Evolutionary conservation across 345 rosid genomes (phyloP).

Genomic region (Citrus australasica): DNA sequence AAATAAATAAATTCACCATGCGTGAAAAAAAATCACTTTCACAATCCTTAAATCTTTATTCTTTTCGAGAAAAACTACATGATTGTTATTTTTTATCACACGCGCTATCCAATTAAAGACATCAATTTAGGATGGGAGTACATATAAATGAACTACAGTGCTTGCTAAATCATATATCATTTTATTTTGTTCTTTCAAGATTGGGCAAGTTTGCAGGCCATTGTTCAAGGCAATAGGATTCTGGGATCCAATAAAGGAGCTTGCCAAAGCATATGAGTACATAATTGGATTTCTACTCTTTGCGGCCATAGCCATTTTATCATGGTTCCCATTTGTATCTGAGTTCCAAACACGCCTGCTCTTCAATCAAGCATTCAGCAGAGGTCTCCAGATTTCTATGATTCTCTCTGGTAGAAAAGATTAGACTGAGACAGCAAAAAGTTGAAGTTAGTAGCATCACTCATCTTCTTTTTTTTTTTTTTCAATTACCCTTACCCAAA

Average conservation of each 20-base stretch:
- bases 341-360: constrained; percentile 88
- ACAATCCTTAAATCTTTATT: neutral
- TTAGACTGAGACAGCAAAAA: constrained; percentile 1
- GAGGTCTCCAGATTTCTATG: constrained; percentile 93
- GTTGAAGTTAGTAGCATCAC: neutral
- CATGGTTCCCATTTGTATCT: constrained; percentile 87
- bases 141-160: neutral
- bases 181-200: constrained; percentile 31
- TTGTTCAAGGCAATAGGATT: constrained; percentile 45
- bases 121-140: neutral
- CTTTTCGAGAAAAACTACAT: neutral
- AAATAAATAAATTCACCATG: no score
- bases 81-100: neutral
- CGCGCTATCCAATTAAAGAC: neutral
- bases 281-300: constrained; percentile 71
- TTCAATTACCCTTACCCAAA: no score
- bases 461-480: neutral
- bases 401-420: constrained; percentile 69
- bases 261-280: constrained; percentile 84
- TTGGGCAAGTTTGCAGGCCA: constrained; percentile 66
- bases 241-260: constrained; percentile 89
- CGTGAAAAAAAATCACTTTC: neutral
- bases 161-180: neutral
- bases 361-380: constrained; percentile 93
- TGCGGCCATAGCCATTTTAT: constrained; percentile 64